Conservation (phyloP, 148 eudicot species). For the Amaranthus palmeri region DNA sequence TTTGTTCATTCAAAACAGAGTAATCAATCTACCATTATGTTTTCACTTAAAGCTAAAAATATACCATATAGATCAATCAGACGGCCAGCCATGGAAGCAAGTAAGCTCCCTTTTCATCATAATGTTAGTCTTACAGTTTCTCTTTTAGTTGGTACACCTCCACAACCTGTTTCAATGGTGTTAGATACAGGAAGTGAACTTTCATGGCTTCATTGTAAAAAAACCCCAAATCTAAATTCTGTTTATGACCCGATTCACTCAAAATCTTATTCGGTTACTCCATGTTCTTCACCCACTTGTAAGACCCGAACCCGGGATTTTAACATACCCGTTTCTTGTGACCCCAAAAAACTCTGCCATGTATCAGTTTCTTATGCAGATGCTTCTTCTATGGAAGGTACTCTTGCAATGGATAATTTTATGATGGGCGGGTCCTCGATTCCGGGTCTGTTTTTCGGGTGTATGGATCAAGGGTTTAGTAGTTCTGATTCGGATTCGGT, state of each 20-base stretch:
- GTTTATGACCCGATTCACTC: conserved; percentile 44
- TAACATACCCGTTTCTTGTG: conserved; percentile 56
- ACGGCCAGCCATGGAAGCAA: conserved; percentile 24
- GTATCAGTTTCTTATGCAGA: conserved; percentile 68
- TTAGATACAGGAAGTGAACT: conserved; percentile 90
- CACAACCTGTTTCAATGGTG: conserved; percentile 72
- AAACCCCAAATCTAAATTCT: conserved; percentile 26
- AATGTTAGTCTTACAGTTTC: conserved; percentile 74
- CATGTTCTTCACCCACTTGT: conserved; percentile 55
- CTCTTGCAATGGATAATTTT: conserved; percentile 58
- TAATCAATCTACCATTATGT: conserved; percentile 27
- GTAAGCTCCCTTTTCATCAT: conserved; percentile 66
- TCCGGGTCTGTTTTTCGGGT: conserved; percentile 57
- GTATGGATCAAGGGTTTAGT: conserved; percentile 59
- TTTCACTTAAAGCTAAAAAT: conserved; percentile 40
- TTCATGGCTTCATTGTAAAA: conserved; percentile 73
- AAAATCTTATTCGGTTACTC: conserved; percentile 44
- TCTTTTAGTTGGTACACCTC: conserved; percentile 70
- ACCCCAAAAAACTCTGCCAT: conserved; percentile 68
- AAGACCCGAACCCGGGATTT: conserved; percentile 49
- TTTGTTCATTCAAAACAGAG: conserved; percentile 28
- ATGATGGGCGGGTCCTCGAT: conserved; percentile 34
- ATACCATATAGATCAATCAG: conserved; percentile 30
- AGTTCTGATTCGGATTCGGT: conserved; percentile 46
- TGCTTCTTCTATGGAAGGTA: conserved; percentile 66